phyloP scores from a whole-genome alignment of 257 asterid genomes.

The Cynanchum wilfordii region DNA sequence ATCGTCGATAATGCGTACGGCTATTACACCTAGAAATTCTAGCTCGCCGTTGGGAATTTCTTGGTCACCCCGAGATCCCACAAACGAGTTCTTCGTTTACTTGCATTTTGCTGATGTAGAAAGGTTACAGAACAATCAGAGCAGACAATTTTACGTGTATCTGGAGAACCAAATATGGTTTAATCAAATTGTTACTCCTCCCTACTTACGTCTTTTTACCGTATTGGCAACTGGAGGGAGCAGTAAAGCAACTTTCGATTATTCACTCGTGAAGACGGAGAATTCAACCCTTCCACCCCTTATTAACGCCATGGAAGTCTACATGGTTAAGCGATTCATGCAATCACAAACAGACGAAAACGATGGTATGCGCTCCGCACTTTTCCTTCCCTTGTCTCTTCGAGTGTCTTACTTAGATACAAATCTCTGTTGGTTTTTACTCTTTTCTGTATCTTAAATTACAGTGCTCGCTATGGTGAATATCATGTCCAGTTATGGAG shows the following conservation, averaged over 20 bases:
- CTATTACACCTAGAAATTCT: constrained; percentile 4
- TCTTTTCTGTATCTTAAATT: neutral
- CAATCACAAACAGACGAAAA: constrained; percentile 27
- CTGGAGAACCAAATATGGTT: neutral
- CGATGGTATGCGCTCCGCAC: constrained; percentile 27
- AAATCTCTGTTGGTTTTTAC: no score
- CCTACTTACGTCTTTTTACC: neutral
- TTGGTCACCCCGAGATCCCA: constrained; percentile 6
- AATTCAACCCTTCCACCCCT: constrained; percentile 24
- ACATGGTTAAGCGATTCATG: constrained; percentile 15
- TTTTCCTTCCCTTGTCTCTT: neutral
- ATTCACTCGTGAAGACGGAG: neutral
- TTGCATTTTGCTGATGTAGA: constrained; percentile 30
- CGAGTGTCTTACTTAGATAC: no score
- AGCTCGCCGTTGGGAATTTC: neutral
- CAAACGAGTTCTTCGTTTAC: constrained; percentile 11
- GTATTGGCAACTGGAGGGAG: neutral
- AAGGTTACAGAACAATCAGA: constrained; percentile 5
- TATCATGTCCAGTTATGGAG: constrained; percentile 23
- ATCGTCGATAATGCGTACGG: constrained; percentile 20
- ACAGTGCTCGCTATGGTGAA: constrained; percentile 27
- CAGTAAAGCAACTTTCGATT: neutral
- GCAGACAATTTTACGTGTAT: constrained; percentile 19
- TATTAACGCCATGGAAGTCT: constrained; percentile 34
- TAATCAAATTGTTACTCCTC: neutral